Percentiles rank a stretch among this genome's conserved stretches.
phyloP scores from a whole-genome alignment of 2,329 filamentous ascomycete genomes.

The Gremmenia infestans region DNA sequence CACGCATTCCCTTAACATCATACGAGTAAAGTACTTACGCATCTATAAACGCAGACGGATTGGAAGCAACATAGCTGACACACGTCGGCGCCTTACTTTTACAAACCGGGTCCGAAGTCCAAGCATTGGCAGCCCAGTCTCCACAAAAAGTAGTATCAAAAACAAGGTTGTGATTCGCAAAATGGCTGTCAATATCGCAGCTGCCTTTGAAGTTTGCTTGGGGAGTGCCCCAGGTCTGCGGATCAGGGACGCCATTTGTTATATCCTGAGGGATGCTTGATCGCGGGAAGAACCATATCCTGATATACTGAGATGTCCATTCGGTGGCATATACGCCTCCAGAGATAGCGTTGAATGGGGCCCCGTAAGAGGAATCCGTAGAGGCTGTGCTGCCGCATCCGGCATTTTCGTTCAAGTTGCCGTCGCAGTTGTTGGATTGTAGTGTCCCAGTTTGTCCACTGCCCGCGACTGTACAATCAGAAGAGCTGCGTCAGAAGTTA shows the following conservation, averaged over 20 bases:
- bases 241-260: conserved; percentile 3
- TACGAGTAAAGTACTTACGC: conserved; percentile 1
- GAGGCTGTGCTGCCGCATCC: conserved; percentile 44
- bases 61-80: conserved; percentile 9
- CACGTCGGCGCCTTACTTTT: conserved; percentile 1
- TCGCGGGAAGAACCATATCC: not conserved
- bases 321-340: conserved; percentile 65
- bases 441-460: conserved; percentile 27
- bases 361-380: conserved; percentile 45
- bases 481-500: not conserved
- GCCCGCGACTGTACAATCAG: conserved; percentile 30
- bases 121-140: conserved; percentile 33
- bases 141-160: conserved; percentile 75
- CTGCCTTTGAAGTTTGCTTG: conserved; percentile 14
- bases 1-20: not conserved
- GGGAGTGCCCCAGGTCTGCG: not conserved
- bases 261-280: not conserved
- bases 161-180: conserved; percentile 64
- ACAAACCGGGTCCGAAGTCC: conserved; percentile 2
- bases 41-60: conserved; percentile 11
- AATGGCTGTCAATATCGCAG: conserved; percentile 63
- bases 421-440: conserved; percentile 12
- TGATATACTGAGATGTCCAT: conserved; percentile 37
- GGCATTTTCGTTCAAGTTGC: conserved; percentile 23
- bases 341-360: conserved; percentile 57